phyloP scores from a whole-genome alignment of 768 basidiomycete species.

The Trametes elegans region DNA sequence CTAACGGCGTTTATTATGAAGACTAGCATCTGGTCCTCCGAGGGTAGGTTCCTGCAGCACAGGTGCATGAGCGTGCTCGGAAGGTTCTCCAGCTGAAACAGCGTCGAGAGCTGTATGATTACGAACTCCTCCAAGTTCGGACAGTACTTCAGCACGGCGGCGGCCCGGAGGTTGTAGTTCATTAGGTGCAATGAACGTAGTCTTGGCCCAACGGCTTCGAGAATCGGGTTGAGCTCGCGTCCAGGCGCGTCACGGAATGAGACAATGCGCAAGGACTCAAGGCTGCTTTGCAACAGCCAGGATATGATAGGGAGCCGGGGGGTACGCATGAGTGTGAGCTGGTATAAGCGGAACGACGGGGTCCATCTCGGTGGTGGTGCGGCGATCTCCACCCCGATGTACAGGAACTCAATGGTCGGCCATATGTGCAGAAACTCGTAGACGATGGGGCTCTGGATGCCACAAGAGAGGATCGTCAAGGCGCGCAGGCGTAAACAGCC shows the following conservation, averaged over 20 bases:
- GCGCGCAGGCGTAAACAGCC: slow-evolving; percentile 28
- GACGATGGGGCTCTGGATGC: slow-evolving; percentile 42
- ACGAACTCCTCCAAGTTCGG: slow-evolving; percentile 40
- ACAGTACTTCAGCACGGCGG: slow-evolving; percentile 36
- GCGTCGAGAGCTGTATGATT: slow-evolving; percentile 35
- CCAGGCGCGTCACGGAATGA: slow-evolving; percentile 40
- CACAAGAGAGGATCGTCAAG: slow-evolving; percentile 33
- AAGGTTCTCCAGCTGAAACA: slow-evolving; percentile 34
- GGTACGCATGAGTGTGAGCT: slow-evolving; percentile 39
- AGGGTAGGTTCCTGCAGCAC: slow-evolving; percentile 33
- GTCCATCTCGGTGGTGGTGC: slow-evolving; percentile 30
- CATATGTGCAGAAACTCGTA: slow-evolving; percentile 42
- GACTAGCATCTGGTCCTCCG: slow-evolving; percentile 24
- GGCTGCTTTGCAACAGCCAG: slow-evolving; percentile 42
- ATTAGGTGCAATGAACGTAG: slow-evolving; percentile 45
- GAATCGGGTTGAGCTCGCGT: slow-evolving; percentile 20
- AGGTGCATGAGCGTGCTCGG: slow-evolving; percentile 42
- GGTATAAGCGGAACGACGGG: slow-evolving; percentile 34
- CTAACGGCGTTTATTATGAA: slow-evolving; percentile 34
- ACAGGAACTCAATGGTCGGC: slow-evolving; percentile 38
- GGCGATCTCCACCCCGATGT: slow-evolving; percentile 37
- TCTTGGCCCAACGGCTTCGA: slow-evolving; percentile 32
- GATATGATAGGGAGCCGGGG: slow-evolving; percentile 30
- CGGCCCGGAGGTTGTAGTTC: slow-evolving; percentile 33
- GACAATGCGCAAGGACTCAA: slow-evolving; percentile 36